Conservation (phyloP, 163 green algal species). For the Smithsoniella earleae region DNA sequence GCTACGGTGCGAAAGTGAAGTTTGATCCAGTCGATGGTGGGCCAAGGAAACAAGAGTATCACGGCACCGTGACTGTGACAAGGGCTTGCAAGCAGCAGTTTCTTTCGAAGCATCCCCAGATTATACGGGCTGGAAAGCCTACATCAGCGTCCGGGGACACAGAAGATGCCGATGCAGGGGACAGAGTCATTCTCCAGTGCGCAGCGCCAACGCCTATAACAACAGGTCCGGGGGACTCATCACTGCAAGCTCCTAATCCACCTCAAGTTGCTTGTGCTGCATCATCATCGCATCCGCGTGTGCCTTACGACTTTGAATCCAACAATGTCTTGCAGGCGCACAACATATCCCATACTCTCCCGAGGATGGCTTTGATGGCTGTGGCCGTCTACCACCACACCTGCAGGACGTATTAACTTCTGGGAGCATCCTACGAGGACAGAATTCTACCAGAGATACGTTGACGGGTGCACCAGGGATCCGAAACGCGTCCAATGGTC, state of each 20-base stretch:
- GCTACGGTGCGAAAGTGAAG: slow-evolving; percentile 7
- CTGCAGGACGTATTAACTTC: not conserved
- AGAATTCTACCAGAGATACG: not conserved
- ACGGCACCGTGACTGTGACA: slow-evolving; percentile 23
- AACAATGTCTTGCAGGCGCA: not conserved
- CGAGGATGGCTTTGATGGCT: not conserved
- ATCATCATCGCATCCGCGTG: not conserved
- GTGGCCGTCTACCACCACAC: not conserved
- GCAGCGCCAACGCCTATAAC: slow-evolving; percentile 22
- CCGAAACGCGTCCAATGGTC: too few relatives aligned
- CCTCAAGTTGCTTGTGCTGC: not conserved
- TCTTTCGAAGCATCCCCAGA: slow-evolving; percentile 14
- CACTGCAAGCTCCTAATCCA: not conserved
- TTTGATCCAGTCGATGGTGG: slow-evolving; percentile 3
- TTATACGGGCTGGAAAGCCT: slow-evolving; percentile 6
- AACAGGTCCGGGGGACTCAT: slow-evolving; percentile 2
- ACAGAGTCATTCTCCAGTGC: slow-evolving; percentile 12
- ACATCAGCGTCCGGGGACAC: not conserved
- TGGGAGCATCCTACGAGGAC: not conserved
- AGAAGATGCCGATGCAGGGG: not conserved
- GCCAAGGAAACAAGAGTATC: slow-evolving; percentile 18
- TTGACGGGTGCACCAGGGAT: not conserved
- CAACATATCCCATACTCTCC: slow-evolving; percentile 16
- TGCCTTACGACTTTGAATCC: not conserved
- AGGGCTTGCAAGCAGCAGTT: slow-evolving; percentile 28